Evolutionary conservation across 306 rosid species (phyloP).

Genomic region (Prinsepia uniflora): DNA sequence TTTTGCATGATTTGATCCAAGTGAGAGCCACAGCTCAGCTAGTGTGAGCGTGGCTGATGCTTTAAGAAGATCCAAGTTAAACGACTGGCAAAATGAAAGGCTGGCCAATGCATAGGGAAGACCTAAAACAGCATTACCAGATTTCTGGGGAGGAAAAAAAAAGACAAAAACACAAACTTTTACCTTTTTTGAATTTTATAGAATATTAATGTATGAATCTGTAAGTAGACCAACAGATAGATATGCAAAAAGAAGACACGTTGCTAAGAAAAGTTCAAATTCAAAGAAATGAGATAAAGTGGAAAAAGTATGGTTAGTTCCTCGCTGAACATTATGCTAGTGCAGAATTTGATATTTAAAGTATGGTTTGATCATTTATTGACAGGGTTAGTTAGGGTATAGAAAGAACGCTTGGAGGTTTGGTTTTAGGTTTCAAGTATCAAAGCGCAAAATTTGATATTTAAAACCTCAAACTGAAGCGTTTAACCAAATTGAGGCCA

Average conservation of each 20-base stretch:
- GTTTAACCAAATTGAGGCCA: no score
- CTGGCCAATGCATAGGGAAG: constrained; percentile 94
- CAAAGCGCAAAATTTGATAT: no score
- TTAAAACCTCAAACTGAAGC: no score
- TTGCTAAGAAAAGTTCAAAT: neutral
- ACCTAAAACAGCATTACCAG: constrained; percentile 90
- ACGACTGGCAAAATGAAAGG: constrained; percentile 89
- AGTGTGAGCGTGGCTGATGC: constrained; percentile 88
- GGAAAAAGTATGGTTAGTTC: neutral
- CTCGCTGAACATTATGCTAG: neutral
- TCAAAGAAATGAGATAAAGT: constrained; percentile 7
- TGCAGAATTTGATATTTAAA: no score
- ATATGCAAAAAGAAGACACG: neutral
- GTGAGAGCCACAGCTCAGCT: constrained; percentile 90
- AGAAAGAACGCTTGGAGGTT: no score
- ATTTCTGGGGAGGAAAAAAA: constrained; percentile 49
- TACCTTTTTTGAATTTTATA: neutral
- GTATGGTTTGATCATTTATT: no score
- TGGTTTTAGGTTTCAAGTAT: no score
- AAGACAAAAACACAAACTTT: neutral
- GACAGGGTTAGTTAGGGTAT: no score
- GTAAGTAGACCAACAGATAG: neutral
- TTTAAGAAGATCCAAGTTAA: constrained; percentile 92
- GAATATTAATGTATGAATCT: neutral
- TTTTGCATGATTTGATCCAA: constrained; percentile 85